A percentile compares a stretch with the other conserved stretches of the same genome.
Conservation (phyloP, 345 rosid species). For the Chamaenerion angustifolium region DNA sequence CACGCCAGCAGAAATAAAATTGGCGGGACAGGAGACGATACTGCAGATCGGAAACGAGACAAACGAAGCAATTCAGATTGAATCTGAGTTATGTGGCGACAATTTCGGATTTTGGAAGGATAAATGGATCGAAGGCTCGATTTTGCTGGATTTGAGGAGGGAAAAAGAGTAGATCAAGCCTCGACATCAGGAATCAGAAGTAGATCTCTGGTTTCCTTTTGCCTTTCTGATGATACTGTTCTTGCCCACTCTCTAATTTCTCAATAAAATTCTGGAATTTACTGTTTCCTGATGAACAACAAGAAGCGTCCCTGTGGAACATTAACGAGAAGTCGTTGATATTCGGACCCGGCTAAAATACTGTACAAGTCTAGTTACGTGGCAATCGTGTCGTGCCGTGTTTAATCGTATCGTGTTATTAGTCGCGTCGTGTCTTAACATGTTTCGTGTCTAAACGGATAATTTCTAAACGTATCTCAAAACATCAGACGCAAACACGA, state of each 20-base stretch:
- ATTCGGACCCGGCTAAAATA: no score
- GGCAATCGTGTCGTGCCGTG: no score
- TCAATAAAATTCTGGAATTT: neutral
- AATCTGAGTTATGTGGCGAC: constrained; percentile 2
- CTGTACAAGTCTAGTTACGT: no score
- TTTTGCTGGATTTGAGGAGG: neutral
- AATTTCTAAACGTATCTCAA: no score
- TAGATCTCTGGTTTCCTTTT: neutral
- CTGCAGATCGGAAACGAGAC: neutral
- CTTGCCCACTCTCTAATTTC: neutral
- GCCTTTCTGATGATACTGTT: neutral
- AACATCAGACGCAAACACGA: no score
- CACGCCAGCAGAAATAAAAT: neutral
- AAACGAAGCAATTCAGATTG: neutral
- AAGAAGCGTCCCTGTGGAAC: no score
- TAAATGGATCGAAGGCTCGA: neutral
- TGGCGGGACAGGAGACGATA: neutral
- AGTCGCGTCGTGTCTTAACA: no score
- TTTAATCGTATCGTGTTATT: no score
- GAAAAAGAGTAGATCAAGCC: neutral
- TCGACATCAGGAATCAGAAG: neutral
- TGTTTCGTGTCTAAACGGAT: no score
- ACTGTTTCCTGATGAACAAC: neutral
- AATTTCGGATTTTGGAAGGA: neutral
- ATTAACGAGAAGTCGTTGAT: no score